A percentile compares a stretch with the other conserved stretches of the same genome.
These are phyloP conservation scores for Pleurostoma richardsiae DNA, from an alignment of 2,329 filamentous ascomycete species.

Conservation along the genomic window DNA sequence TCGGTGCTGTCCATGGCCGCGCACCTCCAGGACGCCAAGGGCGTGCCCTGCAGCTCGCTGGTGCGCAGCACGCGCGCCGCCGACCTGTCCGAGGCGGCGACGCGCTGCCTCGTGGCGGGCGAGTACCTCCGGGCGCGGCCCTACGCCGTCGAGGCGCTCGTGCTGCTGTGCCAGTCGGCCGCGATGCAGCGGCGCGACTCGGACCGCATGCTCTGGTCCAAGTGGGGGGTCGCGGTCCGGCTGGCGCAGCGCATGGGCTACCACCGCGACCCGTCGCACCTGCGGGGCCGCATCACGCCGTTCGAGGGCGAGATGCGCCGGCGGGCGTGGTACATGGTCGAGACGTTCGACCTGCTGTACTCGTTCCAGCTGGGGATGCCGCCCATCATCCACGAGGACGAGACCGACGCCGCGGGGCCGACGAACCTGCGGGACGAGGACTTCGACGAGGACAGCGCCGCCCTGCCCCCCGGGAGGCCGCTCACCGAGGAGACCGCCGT, in stretches of 20 bases:
- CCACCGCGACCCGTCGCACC: constrained; percentile 38
- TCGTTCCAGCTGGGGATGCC: constrained; percentile 24
- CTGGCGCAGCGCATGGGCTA: constrained; percentile 48
- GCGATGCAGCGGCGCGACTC: constrained; percentile 34
- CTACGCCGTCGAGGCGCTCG: constrained; percentile 42
- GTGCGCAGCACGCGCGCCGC: constrained; percentile 13
- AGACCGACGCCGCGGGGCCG: constrained; percentile 39
- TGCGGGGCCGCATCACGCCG: constrained; percentile 28
- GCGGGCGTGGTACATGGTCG: constrained; percentile 37
- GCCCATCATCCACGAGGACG: constrained; percentile 37
- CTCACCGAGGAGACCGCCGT: constrained; percentile 34
- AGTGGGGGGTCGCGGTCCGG: constrained; percentile 33
- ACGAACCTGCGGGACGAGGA: constrained; percentile 43
- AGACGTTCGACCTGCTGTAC: constrained; percentile 7
- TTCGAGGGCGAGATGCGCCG: constrained; percentile 49
- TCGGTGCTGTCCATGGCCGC: constrained; percentile 38
- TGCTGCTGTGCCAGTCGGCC: constrained; percentile 38
- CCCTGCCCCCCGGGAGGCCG: constrained; percentile 33
- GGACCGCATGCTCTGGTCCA: constrained; percentile 24
- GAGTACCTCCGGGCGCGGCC: constrained; percentile 38
- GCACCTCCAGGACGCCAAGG: constrained; percentile 26
- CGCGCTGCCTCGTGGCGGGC: constrained; percentile 42
- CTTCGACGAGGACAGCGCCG: constrained; percentile 39
- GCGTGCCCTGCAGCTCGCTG: constrained; percentile 12
- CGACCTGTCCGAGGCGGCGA: constrained; percentile 28